Evolutionary conservation across 345 rosid genomes (phyloP).

Genomic region (Carallia brachiata): DNA sequence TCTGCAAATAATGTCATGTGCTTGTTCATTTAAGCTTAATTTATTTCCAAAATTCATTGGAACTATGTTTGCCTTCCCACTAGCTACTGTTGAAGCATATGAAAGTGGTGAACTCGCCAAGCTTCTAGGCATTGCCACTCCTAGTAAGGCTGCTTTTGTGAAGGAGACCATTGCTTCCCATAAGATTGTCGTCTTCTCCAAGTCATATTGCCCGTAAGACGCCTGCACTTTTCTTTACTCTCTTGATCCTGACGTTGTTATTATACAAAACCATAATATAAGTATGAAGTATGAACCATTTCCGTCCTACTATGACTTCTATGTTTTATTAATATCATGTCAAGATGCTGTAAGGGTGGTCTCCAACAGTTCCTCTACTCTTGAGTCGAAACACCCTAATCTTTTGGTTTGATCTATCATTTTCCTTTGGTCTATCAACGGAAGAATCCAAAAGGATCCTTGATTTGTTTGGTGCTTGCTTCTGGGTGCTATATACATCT

Average conservation of each 20-base stretch:
- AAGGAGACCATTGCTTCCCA: constrained; percentile 72
- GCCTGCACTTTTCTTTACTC: constrained; percentile 6
- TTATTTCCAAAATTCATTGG: not conserved
- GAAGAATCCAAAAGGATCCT: not conserved
- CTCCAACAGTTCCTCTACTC: not conserved
- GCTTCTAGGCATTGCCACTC: constrained; percentile 51
- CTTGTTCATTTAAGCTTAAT: not conserved
- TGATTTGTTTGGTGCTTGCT: not conserved
- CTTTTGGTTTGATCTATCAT: not conserved
- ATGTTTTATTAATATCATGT: not conserved
- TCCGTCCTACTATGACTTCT: not conserved
- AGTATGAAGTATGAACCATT: no score
- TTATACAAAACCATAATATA: not conserved
- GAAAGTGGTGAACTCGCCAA: constrained; percentile 66
- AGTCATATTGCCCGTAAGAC: constrained; percentile 89
- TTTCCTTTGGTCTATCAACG: not conserved
- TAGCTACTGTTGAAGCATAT: constrained; percentile 78
- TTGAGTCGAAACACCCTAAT: no score
- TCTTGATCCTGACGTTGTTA: not conserved
- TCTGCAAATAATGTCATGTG: not conserved
- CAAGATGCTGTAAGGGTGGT: not conserved
- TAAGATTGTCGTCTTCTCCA: constrained; percentile 94
- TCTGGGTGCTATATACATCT: not conserved
- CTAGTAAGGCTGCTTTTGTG: constrained; percentile 52
- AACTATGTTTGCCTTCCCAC: constrained; percentile 20